phyloP scores from a whole-genome alignment of 108 stramenopile genomes.

The Cyclotella baltica region DNA sequence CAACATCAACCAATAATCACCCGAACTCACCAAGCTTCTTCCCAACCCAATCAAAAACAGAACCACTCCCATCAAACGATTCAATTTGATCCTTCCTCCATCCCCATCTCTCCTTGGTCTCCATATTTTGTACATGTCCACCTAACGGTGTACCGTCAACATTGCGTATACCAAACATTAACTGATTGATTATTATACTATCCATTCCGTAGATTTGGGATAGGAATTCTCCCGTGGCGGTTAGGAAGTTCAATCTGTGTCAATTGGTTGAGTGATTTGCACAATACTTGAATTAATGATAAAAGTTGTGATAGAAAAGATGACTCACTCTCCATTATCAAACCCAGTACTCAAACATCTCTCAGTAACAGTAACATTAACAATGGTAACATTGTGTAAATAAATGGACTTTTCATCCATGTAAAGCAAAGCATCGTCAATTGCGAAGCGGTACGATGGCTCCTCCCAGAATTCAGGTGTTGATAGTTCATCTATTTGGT shows the following conservation, averaged over 20 bases:
- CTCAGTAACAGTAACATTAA: constrained; percentile 61
- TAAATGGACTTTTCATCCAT: constrained; percentile 47
- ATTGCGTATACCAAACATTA: constrained; percentile 67
- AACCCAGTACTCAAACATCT: constrained; percentile 57
- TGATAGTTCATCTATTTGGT: constrained; percentile 26
- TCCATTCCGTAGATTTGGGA: constrained; percentile 73
- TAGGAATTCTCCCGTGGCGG: constrained; percentile 42
- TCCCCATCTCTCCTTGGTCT: constrained; percentile 65
- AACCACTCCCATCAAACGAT: constrained; percentile 30
- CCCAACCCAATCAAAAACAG: constrained; percentile 26
- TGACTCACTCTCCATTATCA: constrained; percentile 49
- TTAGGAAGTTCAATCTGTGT: constrained; percentile 36
- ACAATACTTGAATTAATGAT: constrained; percentile 11
- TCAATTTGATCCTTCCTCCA: constrained; percentile 57
- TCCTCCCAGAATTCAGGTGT: constrained; percentile 55
- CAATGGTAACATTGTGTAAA: constrained; percentile 53
- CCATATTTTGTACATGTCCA: constrained; percentile 45
- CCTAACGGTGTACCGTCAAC: constrained; percentile 35
- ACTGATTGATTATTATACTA: constrained; percentile 67
- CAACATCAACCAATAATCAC: not conserved
- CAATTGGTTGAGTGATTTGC: not conserved
- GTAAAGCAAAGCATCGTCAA: constrained; percentile 52
- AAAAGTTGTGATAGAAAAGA: not conserved
- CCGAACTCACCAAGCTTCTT: constrained; percentile 44
- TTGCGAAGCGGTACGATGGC: constrained; percentile 53